Evolutionary conservation across 179 eudicot genomes (phyloP), one percentile per base, ranked within the genome.

Genomic region (Actinidia arguta): DNA sequence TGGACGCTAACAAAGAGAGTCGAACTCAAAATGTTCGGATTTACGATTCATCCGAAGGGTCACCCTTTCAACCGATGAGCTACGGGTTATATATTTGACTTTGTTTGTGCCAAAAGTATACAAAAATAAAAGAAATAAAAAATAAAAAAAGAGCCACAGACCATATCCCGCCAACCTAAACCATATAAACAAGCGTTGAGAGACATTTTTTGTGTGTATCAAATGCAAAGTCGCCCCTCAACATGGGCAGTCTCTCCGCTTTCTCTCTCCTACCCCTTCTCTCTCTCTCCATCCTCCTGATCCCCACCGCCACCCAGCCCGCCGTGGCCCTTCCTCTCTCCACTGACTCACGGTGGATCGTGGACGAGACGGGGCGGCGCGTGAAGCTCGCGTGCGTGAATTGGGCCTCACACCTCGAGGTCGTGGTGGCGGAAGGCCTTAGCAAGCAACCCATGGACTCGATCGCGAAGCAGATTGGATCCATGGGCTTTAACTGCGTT

Each of bases 401-500:
- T 66, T 95, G 99, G 99, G 94, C 78, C 44, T 82, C 98, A 0
- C 98, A 95, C 72, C 90, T 97, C 0, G 93, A 95, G 10, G 77
- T 82, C 11, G 87, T 89, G 82, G 93, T 97, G 80, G 92, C 98
- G 0, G 99, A 97, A 78, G 99, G 99, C 52, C 91, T 97, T 39
- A 92, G 90, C 83, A 88, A 92, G 68, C 93, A 87, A 74, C 95
- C 99, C 6, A 79, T 89, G 3, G 94, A 91, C 71, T 72, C 5
- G 52, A 92, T 95, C 12, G 85, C 98, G 0, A 83, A 80, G 79
- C 75, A 62, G 51, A 93, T 96, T 17, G 31, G 36, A 5, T 68
- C 87, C 5, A 79, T 88, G 94, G 98, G 99, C 36, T 96, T 95
- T 83, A 96, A 95, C 74, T 96, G 99, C 75, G 98, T 93, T 39